These are phyloP conservation scores for Tripterygium wilfordii DNA, from an alignment of 177 flowering plant genomes.

Conservation along the genomic window DNA sequence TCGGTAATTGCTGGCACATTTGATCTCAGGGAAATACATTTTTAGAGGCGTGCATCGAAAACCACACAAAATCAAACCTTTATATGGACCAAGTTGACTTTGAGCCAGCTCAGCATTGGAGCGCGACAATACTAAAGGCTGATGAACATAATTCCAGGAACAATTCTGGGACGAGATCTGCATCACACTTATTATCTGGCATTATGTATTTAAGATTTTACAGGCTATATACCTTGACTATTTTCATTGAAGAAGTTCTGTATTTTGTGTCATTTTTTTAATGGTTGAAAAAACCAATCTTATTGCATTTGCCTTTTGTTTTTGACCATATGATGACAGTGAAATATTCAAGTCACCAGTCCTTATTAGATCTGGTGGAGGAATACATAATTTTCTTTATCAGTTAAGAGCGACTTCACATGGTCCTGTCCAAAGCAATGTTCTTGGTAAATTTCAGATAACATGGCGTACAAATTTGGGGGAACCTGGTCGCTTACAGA, in stretches of 20 bases:
- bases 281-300: conserved; percentile 1
- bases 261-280: not conserved
- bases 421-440: conserved; percentile 56
- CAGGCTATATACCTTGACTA: not conserved
- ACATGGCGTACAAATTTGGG: conserved; percentile 99
- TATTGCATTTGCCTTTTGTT: conserved; percentile 3
- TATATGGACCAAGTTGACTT: conserved; percentile 99
- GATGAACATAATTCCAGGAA: conserved; percentile 41
- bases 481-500: conserved; percentile 98
- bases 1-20: conserved; percentile 2
- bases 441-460: conserved; percentile 96
- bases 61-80: conserved; percentile 89
- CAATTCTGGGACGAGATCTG: conserved; percentile 37
- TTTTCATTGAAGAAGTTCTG: conserved; percentile 3
- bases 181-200: conserved; percentile 4
- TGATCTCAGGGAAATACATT: conserved; percentile 71
- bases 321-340: conserved; percentile 30
- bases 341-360: conserved; percentile 69
- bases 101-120: conserved; percentile 85
- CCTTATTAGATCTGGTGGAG: conserved; percentile 88
- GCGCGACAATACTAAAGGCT: conserved; percentile 51
- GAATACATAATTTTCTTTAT: conserved; percentile 83
- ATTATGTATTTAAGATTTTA: not conserved
- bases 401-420: conserved; percentile 53
- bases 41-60: conserved; percentile 95